Percentiles rank a stretch among this genome's conserved stretches.
phyloP scores from a whole-genome alignment of 352 stramenopile genomes.

The Phytophthora fragariae region DNA sequence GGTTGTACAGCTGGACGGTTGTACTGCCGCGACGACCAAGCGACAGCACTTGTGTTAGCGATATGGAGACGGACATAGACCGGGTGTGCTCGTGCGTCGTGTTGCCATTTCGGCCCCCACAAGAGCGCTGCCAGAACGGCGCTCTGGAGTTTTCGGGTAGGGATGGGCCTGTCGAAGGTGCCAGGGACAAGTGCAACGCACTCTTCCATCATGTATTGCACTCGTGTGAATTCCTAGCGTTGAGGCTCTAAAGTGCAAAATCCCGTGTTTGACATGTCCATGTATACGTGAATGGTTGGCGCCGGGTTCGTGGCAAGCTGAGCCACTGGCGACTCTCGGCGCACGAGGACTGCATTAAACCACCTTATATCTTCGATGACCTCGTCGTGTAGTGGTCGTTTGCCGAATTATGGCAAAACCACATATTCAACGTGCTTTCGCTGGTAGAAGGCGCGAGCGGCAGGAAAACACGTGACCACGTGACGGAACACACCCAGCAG shows the following conservation, averaged over 20 bases:
- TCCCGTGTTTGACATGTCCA: slow-evolving; percentile 23
- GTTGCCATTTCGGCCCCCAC: too few relatives aligned
- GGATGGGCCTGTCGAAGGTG: too few relatives aligned
- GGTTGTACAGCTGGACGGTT: slow-evolving; percentile 16
- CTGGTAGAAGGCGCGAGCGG: slow-evolving; percentile 22
- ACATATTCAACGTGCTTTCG: not conserved
- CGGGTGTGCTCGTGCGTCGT: too few relatives aligned
- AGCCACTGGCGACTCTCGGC: not conserved
- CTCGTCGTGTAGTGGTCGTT: not conserved
- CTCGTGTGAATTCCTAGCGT: slow-evolving; percentile 11
- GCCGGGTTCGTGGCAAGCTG: not conserved
- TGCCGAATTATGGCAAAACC: not conserved
- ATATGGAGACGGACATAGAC: slow-evolving; percentile 13
- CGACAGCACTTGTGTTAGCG: slow-evolving; percentile 26
- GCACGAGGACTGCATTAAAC: not conserved
- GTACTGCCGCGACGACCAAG: not conserved
- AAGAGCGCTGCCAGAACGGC: slow-evolving; percentile 6
- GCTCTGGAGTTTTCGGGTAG: slow-evolving; percentile 19
- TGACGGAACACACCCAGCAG: slow-evolving; percentile 12
- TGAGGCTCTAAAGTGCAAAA: slow-evolving; percentile 23
- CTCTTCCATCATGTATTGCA: slow-evolving; percentile 8
- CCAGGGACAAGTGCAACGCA: too few relatives aligned
- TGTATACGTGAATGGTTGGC: slow-evolving; percentile 25
- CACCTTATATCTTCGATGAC: slow-evolving; percentile 13
- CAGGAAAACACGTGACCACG: slow-evolving; percentile 9